Conservation (phyloP, 305 asterid species). For the Lippia alba region DNA sequence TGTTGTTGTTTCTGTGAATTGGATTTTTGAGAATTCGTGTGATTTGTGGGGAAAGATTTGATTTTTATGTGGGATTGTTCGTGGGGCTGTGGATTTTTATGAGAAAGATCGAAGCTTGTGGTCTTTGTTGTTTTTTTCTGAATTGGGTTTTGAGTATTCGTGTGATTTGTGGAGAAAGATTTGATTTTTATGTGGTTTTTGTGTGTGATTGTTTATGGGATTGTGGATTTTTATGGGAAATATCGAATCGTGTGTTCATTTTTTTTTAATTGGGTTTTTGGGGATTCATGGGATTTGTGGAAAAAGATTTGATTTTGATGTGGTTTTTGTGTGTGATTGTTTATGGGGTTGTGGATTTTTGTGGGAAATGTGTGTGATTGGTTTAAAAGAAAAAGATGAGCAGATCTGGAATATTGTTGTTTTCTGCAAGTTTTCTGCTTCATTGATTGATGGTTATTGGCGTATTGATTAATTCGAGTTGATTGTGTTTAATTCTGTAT, state of each 20-base stretch:
- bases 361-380: too few species aligned
- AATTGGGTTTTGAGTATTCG: too few species aligned
- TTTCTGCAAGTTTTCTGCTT: slow-evolving; percentile 15
- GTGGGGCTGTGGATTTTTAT: neutral
- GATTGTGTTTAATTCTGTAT: neutral
- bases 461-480: neutral
- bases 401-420: slow-evolving; percentile 37
- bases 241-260: slow-evolving; percentile 31
- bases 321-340: slow-evolving; percentile 1
- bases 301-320: slow-evolving; percentile 25
- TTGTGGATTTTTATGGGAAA: slow-evolving; percentile 13
- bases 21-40: slow-evolving; percentile 16
- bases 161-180: neutral
- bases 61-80: neutral
- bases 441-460: neutral
- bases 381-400: slow-evolving; percentile 17
- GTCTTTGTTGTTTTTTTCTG: too few species aligned
- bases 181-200: neutral
- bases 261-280: neutral
- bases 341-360: too few species aligned
- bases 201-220: too few species aligned
- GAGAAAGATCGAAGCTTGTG: slow-evolving; percentile 37
- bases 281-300: neutral
- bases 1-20: slow-evolving; percentile 4
- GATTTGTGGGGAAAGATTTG: slow-evolving; percentile 16